A percentile compares a stretch with the other conserved stretches of the same genome.
Evolutionary conservation across 2,329 filamentous ascomycete genomes (phyloP).

Genomic region (Fulvia fulva): DNA sequence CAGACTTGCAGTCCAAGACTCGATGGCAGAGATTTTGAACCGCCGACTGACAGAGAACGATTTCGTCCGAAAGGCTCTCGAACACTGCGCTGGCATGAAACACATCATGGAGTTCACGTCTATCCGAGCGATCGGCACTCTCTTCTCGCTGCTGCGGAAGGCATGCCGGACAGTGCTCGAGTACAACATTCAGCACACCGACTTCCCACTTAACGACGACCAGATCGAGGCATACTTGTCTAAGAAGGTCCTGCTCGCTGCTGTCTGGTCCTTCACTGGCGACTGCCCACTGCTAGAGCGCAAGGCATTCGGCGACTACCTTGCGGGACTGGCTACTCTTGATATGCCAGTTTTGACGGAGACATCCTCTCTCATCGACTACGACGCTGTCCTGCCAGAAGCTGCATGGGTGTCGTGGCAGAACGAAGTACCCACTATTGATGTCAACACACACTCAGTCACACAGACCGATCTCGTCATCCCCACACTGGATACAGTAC

Average conservation of each 20-base stretch:
- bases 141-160: constrained; percentile 96
- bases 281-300: constrained; percentile 87
- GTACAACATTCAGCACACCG: constrained; percentile 89
- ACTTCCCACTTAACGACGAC: constrained; percentile 87
- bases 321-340: constrained; percentile 78
- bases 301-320: constrained; percentile 81
- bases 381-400: constrained; percentile 80
- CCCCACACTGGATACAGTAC: constrained; percentile 92
- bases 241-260: constrained; percentile 87
- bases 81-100: constrained; percentile 70
- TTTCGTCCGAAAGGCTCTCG: constrained; percentile 74
- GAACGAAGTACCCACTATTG: constrained; percentile 85
- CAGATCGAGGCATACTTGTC: constrained; percentile 85
- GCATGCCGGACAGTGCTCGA: constrained; percentile 86
- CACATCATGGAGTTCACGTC: constrained; percentile 99
- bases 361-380: constrained; percentile 86
- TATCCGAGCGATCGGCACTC: constrained; percentile 81
- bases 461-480: constrained; percentile 98
- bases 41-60: constrained; percentile 72
- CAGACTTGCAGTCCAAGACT: constrained; percentile 70
- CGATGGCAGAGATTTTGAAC: constrained; percentile 75
- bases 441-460: constrained; percentile 97
- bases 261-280: constrained; percentile 94
- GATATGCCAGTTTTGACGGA: constrained; percentile 74
- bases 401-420: constrained; percentile 93